Evolutionary conservation across 495 filamentous ascomycete species (phyloP).

Genomic region (Aspergillus leporis): DNA sequence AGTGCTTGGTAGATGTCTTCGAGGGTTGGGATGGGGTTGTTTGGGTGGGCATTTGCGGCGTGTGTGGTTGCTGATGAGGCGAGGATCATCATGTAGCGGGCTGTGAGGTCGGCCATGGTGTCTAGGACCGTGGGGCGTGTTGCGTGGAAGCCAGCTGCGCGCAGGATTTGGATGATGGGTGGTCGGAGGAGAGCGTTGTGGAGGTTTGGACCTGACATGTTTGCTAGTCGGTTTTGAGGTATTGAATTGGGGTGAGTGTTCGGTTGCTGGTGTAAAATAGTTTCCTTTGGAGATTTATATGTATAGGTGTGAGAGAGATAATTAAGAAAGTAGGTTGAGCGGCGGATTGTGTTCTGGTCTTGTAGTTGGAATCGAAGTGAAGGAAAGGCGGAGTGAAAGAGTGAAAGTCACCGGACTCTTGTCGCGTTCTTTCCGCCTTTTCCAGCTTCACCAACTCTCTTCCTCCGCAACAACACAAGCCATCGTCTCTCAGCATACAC

Average conservation of each 20-base stretch:
- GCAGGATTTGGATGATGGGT: slow-evolving; percentile 79
- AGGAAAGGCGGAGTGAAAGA: not conserved
- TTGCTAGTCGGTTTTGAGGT: not conserved
- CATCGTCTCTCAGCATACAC: not conserved
- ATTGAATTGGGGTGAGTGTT: not conserved
- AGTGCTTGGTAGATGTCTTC: slow-evolving; percentile 83
- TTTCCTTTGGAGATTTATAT: too few relatives aligned
- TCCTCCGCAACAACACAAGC: not conserved
- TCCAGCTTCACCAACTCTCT: not conserved
- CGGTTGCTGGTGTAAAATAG: not conserved
- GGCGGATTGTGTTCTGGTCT: not conserved
- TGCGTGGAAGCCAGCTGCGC: slow-evolving; percentile 79
- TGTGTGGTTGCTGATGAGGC: slow-evolving; percentile 61
- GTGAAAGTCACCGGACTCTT: not conserved
- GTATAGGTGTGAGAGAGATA: not conserved
- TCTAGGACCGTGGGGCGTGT: slow-evolving; percentile 76
- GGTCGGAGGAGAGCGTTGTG: slow-evolving; percentile 80
- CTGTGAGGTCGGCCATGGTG: slow-evolving; percentile 71
- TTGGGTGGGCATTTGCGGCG: slow-evolving; percentile 55
- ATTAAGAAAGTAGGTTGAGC: not conserved
- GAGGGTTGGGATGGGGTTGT: slow-evolving; percentile 53
- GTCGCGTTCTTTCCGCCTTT: not conserved
- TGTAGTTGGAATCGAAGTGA: slow-evolving; percentile 1
- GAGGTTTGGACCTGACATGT: slow-evolving; percentile 50
- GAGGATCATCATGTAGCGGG: slow-evolving; percentile 70